Percentiles rank a stretch among this genome's conserved stretches.
Conservation (phyloP, 495 filamentous ascomycete species). For the Podospora australis region DNA sequence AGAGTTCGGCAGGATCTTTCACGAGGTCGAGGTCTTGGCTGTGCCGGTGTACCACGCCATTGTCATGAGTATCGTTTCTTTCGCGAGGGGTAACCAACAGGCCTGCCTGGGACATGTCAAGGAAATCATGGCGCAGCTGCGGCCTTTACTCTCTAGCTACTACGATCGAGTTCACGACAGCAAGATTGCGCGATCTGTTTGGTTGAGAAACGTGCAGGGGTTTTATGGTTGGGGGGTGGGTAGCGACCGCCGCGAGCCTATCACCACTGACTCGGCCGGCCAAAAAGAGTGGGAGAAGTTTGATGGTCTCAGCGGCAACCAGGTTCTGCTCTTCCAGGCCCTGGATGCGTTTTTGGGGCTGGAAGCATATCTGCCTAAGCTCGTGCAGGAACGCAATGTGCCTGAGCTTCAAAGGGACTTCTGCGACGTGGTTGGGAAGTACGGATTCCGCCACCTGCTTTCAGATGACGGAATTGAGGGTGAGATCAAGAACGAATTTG, state of each 20-base stretch:
- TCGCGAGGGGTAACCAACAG: slow-evolving; percentile 16
- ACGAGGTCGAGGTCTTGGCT: slow-evolving; percentile 24
- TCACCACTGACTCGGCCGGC: slow-evolving; percentile 5
- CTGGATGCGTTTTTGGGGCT: slow-evolving; percentile 40
- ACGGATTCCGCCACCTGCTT: slow-evolving; percentile 17
- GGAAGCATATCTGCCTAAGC: slow-evolving; percentile 30
- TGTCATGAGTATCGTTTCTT: slow-evolving; percentile 19
- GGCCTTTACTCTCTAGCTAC: slow-evolving; percentile 24
- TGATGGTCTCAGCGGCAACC: slow-evolving; percentile 40
- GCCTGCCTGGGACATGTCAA: slow-evolving; percentile 18
- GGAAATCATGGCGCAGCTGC: slow-evolving; percentile 20
- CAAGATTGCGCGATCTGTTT: slow-evolving; percentile 25
- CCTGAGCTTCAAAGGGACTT: slow-evolving; percentile 29
- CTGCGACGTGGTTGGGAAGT: slow-evolving; percentile 18
- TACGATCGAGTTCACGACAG: slow-evolving; percentile 22
- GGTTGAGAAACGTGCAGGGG: slow-evolving; percentile 37
- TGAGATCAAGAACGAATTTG: slow-evolving; percentile 24
- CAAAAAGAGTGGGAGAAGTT: slow-evolving; percentile 29
- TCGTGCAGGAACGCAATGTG: slow-evolving; percentile 22
- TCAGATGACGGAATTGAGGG: slow-evolving; percentile 18
- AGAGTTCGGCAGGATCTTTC: slow-evolving; percentile 27
- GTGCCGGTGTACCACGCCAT: slow-evolving; percentile 34
- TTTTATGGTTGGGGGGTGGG: slow-evolving; percentile 39
- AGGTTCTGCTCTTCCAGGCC: slow-evolving; percentile 36
- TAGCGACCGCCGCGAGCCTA: slow-evolving; percentile 12